These are phyloP conservation scores for Aureobasidium namibiae DNA, from an alignment of 2,329 filamentous ascomycete species.

Conservation along the genomic window DNA sequence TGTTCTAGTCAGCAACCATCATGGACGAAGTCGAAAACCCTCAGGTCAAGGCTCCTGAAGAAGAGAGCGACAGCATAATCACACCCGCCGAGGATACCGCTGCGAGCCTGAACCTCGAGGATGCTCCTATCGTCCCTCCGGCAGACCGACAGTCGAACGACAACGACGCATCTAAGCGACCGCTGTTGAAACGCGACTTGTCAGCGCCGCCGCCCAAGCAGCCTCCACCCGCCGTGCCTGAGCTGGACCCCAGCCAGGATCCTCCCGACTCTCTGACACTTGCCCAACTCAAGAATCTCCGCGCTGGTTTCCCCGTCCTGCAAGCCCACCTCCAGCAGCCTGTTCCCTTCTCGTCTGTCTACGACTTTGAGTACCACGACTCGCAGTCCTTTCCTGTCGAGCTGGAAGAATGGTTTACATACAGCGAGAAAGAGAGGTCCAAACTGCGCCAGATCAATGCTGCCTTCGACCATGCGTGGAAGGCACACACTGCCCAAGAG, in stretches of 20 bases:
- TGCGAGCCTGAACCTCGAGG: slow-evolving; percentile 25
- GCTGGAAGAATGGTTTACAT: slow-evolving; percentile 95
- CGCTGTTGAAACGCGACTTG: slow-evolving; percentile 31
- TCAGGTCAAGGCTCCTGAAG: slow-evolving; percentile 21
- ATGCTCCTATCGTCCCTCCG: slow-evolving; percentile 16
- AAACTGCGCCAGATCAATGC: slow-evolving; percentile 67
- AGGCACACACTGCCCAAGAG: slow-evolving; percentile 26
- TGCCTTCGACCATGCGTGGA: slow-evolving; percentile 71
- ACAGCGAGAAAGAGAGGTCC: slow-evolving; percentile 76
- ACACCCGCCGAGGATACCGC: slow-evolving; percentile 30
- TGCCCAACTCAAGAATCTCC: slow-evolving; percentile 37
- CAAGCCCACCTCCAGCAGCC: slow-evolving; percentile 24
- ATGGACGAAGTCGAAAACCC: slow-evolving; percentile 34
- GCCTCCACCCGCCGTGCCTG: slow-evolving; percentile 31
- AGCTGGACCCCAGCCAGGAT: slow-evolving; percentile 24
- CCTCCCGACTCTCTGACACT: slow-evolving; percentile 39
- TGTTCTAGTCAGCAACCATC: not conserved
- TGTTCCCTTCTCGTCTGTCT: slow-evolving; percentile 35
- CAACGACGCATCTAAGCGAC: slow-evolving; percentile 21
- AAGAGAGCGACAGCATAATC: slow-evolving; percentile 15
- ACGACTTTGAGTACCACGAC: slow-evolving; percentile 64
- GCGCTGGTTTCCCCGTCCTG: slow-evolving; percentile 35
- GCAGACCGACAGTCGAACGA: not conserved
- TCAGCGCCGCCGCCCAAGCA: slow-evolving; percentile 34
- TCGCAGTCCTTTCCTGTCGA: slow-evolving; percentile 65